Evolutionary conservation across 257 asterid genomes (phyloP).

Genomic region (Salvia miltiorrhiza): DNA sequence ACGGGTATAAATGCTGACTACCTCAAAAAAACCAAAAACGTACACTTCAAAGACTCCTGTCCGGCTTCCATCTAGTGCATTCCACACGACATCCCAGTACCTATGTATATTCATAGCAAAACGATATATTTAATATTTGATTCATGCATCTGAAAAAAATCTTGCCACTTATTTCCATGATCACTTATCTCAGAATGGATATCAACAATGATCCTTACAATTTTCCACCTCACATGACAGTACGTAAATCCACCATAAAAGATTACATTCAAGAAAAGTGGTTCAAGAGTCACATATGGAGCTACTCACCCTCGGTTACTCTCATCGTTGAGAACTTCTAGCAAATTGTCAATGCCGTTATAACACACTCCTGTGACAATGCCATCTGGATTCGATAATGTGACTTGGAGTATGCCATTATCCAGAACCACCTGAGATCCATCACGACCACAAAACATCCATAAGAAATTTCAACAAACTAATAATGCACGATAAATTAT

Average conservation of each 20-base stretch:
- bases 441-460: background rate
- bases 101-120: conserved; percentile 25
- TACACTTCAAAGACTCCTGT: conserved; percentile 56
- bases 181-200: background rate
- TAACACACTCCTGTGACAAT: conserved; percentile 47
- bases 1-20: background rate
- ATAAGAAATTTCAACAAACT: background rate
- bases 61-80: conserved; percentile 46
- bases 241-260: background rate
- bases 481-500: background rate
- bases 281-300: background rate
- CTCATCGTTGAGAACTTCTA: conserved; percentile 54
- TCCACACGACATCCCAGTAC: conserved; percentile 68
- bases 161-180: background rate
- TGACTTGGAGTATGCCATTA: conserved; percentile 53
- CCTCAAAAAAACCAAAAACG: background rate
- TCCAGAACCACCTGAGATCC: conserved; percentile 50
- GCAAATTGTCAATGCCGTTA: conserved; percentile 47
- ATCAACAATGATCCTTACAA: no score
- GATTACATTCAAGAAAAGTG: background rate
- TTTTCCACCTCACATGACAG: no score
- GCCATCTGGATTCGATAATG: conserved; percentile 55
- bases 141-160: conserved; percentile 6
- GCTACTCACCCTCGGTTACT: conserved; percentile 46
- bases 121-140: background rate